These are phyloP conservation scores for Diaporthe sp. DNA, from an alignment of 2,329 filamentous ascomycete genomes.

Conservation along the genomic window DNA sequence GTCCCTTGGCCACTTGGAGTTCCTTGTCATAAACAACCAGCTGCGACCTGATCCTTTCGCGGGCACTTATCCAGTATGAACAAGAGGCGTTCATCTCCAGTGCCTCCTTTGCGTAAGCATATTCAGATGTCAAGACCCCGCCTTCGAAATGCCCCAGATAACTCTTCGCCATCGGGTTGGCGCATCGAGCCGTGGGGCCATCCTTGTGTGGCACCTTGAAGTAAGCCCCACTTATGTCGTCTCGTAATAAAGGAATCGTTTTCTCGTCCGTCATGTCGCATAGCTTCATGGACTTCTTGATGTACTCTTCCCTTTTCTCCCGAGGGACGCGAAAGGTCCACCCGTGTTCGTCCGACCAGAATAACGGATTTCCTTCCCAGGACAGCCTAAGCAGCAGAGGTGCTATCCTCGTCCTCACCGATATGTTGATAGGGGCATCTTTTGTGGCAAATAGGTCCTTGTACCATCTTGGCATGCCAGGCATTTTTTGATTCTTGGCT, in stretches of 20 bases:
- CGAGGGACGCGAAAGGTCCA: constrained; percentile 89
- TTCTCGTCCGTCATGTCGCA: constrained; percentile 85
- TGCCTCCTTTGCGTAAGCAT: constrained; percentile 90
- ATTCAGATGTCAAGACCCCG: constrained; percentile 88
- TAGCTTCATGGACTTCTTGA: constrained; percentile 76
- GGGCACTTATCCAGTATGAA: constrained; percentile 98
- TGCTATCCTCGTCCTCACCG: constrained; percentile 88
- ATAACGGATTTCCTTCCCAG: constrained; percentile 90
- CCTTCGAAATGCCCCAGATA: constrained; percentile 94
- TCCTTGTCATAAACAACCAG: constrained; percentile 91
- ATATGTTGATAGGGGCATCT: constrained; percentile 78
- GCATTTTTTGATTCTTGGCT: constrained; percentile 88
- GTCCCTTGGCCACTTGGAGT: constrained; percentile 44
- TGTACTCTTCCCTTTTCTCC: constrained; percentile 73
- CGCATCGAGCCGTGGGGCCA: constrained; percentile 86
- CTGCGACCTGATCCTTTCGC: constrained; percentile 93
- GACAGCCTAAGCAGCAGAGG: constrained; percentile 85
- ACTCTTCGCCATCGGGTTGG: constrained; percentile 89
- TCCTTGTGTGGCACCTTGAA: constrained; percentile 98
- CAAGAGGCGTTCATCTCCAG: constrained; percentile 99
- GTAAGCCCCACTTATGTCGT: constrained; percentile 77
- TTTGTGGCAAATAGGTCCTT: constrained; percentile 85
- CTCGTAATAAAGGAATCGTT: constrained; percentile 68
- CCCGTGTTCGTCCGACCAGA: constrained; percentile 93
- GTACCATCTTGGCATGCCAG: constrained; percentile 96